Percentiles rank a stretch among this genome's conserved stretches.
Conservation (phyloP, 23 red algal genomes). For the Gracilaria domingensis region DNA sequence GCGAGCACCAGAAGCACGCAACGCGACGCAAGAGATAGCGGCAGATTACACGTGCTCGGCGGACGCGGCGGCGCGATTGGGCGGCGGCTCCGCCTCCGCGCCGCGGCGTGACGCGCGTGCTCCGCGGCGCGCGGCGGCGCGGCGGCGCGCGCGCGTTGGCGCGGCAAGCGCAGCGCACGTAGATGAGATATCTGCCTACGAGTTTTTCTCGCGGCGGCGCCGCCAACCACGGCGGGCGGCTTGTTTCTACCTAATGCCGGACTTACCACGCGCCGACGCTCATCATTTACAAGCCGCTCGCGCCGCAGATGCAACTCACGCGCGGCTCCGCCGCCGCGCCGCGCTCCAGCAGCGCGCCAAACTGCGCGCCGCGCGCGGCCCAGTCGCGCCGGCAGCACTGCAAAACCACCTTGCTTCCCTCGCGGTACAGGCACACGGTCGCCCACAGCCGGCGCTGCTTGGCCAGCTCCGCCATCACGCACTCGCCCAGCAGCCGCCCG, state of each 20-base stretch:
- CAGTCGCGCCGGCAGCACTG: slow-evolving; percentile 43
- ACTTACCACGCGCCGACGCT: too few species aligned
- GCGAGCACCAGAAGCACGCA: too few species aligned
- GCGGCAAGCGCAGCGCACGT: background rate
- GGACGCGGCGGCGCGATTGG: background rate
- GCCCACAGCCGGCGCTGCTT: background rate
- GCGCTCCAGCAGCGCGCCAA: background rate
- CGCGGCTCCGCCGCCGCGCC: background rate
- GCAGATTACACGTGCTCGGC: background rate
- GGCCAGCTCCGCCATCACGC: background rate
- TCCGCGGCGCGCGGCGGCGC: background rate
- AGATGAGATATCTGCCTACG: too few species aligned
- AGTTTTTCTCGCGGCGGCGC: too few species aligned
- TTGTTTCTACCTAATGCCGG: too few species aligned
- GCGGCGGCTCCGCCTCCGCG: background rate
- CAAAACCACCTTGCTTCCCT: slow-evolving; percentile 42
- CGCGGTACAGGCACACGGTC: slow-evolving; percentile 17
- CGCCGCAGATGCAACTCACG: too few species aligned
- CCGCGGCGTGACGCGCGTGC: too few species aligned
- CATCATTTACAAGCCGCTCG: too few species aligned
- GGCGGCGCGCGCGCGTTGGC: background rate
- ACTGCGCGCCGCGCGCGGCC: background rate
- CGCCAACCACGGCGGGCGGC: too few species aligned
- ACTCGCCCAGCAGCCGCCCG: background rate
- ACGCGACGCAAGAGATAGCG: too few species aligned